Base-by-base conservation (phyloP, 2,329 filamentous ascomycete species). In the Fusarium pininemorale region DNA sequence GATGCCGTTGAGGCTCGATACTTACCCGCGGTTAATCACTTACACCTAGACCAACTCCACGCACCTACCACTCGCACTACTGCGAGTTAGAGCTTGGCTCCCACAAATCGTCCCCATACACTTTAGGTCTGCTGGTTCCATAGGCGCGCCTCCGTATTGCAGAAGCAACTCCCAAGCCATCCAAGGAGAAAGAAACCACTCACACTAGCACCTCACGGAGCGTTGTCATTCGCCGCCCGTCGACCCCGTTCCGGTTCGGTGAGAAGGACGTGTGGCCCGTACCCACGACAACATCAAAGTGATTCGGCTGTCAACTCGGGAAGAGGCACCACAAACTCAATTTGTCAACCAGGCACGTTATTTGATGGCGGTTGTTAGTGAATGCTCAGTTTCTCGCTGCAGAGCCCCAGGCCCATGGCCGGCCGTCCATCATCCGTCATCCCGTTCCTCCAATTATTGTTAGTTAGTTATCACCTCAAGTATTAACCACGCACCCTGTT, bases 91-190 rank as follows among this genome's bases (percentile, higher is more conserved):
- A 55, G 67, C 67, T 68, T 69, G 55, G 45, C 53, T 72, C 38
- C 63, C 39, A 59, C 64, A 47, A 58, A 62, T 28, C 24, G 51
- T 66, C 54, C 55, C 42, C 67, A 57, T 74, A 38, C 44, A 51
- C 63, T 66, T 59, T 64, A 70, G 60, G 47, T 60, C 55, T 58
- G 42, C 57, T 55, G 51, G 58, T 61, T 70, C 68, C 64, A 77
- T 75, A 77, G 75, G 74, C 67, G 73, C 75, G 66, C 73, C 75
- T 77, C 72, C 64, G 47, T 26, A 28, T 32, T 60, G 50, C 60
- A 61, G 69, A 51, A 68, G 47, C 54, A 56, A 47, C 42, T 35
- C 24, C 64, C 38, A 32, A 73, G 47, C 58, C 62, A 59, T n/a
- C 58, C 41, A 58, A 63, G 50, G 50, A 66, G 66, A 55, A 63